A percentile compares a stretch with the other conserved stretches of the same genome.
These are phyloP conservation scores for Heliophila coronopifolia DNA, from an alignment of 441 rosid species.

Conservation along the genomic window DNA sequence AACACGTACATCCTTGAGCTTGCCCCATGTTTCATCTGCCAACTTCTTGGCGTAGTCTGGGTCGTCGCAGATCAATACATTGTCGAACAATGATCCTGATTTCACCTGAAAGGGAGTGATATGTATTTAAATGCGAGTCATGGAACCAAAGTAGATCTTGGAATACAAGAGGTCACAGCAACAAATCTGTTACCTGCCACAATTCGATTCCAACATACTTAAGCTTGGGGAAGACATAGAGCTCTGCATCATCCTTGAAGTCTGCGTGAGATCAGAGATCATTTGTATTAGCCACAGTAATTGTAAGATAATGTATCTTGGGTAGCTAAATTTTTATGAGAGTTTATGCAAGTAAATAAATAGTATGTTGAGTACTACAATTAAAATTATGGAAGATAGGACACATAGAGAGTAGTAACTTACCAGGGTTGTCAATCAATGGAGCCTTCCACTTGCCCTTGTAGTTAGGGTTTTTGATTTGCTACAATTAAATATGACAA, in stretches of 20 bases:
- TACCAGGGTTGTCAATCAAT: constrained; percentile 91
- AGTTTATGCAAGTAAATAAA: too few species aligned
- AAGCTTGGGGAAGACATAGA: constrained; percentile 73
- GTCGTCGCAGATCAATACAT: constrained; percentile 69
- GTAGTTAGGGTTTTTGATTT: constrained; percentile 91
- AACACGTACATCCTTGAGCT: constrained; percentile 71
- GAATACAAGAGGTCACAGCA: not conserved
- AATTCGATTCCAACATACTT: constrained; percentile 84
- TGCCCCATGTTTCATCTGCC: constrained; percentile 92
- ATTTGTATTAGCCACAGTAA: too few species aligned
- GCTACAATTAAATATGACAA: constrained; percentile 36
- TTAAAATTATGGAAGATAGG: not conserved
- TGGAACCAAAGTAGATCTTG: not conserved
- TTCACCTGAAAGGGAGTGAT: constrained; percentile 49
- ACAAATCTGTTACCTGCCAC: constrained; percentile 70
- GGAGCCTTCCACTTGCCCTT: constrained; percentile 97
- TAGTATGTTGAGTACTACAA: too few species aligned
- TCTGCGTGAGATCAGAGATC: constrained; percentile 40
- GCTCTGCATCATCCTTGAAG: constrained; percentile 85
- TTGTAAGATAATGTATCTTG: too few species aligned
- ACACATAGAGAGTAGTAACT: not conserved
- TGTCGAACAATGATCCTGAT: constrained; percentile 87
- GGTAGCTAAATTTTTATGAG: too few species aligned
- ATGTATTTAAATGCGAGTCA: not conserved
- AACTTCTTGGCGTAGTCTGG: constrained; percentile 73